phyloP scores from a whole-genome alignment of 2,329 filamentous ascomycete genomes.

The Golovinomyces cichoracearum region DNA sequence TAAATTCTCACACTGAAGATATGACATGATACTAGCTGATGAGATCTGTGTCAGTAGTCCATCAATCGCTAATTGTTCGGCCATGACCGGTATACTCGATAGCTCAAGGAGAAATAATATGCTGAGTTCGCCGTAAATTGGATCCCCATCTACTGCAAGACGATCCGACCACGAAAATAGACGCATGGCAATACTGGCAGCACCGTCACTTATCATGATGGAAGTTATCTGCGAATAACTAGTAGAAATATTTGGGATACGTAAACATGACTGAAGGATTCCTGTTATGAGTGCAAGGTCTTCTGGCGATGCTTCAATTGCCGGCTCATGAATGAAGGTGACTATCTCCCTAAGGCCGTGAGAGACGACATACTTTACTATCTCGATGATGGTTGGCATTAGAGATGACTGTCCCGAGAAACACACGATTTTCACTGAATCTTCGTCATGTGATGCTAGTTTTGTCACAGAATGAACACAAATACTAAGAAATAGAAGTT shows the following conservation, averaged over 20 bases:
- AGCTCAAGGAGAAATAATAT: slow-evolving; percentile 71
- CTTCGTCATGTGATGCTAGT: slow-evolving; percentile 7
- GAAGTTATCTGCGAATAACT: slow-evolving; percentile 44
- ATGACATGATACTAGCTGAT: slow-evolving; percentile 51
- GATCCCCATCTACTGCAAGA: slow-evolving; percentile 51
- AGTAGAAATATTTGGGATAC: slow-evolving; percentile 49
- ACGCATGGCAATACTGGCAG: slow-evolving; percentile 55
- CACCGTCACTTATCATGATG: slow-evolving; percentile 43
- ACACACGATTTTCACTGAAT: slow-evolving; percentile 6
- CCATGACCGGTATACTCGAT: slow-evolving; percentile 52
- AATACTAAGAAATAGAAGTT: slow-evolving; percentile 60
- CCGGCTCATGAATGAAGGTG: slow-evolving; percentile 53
- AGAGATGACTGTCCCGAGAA: slow-evolving; percentile 14
- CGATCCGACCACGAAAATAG: slow-evolving; percentile 87
- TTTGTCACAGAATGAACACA: slow-evolving; percentile 27
- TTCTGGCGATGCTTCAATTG: slow-evolving; percentile 37
- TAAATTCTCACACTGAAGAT: slow-evolving; percentile 39
- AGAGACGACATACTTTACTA: slow-evolving; percentile 54
- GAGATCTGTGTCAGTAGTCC: slow-evolving; percentile 57
- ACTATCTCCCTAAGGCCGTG: slow-evolving; percentile 63
- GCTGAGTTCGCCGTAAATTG: slow-evolving; percentile 79
- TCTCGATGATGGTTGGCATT: slow-evolving; percentile 29
- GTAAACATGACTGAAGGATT: slow-evolving; percentile 60
- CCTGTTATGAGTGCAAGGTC: slow-evolving; percentile 74
- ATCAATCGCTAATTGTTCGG: slow-evolving; percentile 74